phyloP scores from a whole-genome alignment of 2,329 filamentous ascomycete species.

The Clarireedia paspali region DNA sequence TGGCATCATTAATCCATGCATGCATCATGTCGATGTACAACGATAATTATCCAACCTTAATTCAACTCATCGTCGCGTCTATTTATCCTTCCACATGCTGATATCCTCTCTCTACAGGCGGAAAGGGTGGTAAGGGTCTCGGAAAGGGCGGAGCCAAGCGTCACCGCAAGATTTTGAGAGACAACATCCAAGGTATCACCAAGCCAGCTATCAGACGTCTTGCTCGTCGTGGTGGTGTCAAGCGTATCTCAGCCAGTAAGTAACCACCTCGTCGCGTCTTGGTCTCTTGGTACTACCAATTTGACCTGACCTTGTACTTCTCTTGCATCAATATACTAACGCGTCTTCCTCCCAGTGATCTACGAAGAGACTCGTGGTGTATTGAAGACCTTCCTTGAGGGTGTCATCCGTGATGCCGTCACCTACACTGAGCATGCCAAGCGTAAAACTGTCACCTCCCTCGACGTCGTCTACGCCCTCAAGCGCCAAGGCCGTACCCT shows the following conservation, averaged over 20 bases:
- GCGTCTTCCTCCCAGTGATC: constrained; percentile 47
- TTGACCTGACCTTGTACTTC: constrained; percentile 28
- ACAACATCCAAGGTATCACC: constrained; percentile 99
- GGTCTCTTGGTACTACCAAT: constrained; percentile 50
- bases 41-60: neutral
- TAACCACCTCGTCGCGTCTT: constrained; percentile 1
- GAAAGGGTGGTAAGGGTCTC: constrained; percentile 82
- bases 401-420: constrained; percentile 57
- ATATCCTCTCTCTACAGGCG: constrained; percentile 24
- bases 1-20: neutral
- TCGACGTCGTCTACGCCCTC: constrained; percentile 58
- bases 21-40: neutral
- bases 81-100: constrained; percentile 8
- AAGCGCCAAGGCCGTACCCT: constrained; percentile 61
- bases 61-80: neutral
- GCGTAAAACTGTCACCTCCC: constrained; percentile 64
- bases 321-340: too few species aligned
- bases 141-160: constrained; percentile 98
- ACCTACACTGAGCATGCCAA: constrained; percentile 59
- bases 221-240: constrained; percentile 97
- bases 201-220: constrained; percentile 98
- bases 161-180: constrained; percentile 97
- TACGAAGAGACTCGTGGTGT: constrained; percentile 78
- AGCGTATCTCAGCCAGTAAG: constrained; percentile 95
- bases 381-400: constrained; percentile 77